Conservation (phyloP, 139 green algal genomes). For the Coccomyxa sp. region DNA sequence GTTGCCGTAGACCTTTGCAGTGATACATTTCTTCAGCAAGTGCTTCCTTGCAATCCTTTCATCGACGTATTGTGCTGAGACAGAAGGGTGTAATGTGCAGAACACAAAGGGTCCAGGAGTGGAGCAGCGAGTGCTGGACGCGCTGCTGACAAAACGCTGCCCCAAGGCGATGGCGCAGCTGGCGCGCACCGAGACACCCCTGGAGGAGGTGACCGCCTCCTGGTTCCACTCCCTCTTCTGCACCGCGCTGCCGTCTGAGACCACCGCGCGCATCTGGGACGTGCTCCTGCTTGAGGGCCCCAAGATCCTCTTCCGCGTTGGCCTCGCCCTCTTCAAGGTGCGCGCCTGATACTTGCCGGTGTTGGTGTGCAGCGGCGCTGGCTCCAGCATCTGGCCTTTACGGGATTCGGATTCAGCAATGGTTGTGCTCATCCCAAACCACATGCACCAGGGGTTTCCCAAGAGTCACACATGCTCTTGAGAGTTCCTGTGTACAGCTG, state of each 20-base stretch:
- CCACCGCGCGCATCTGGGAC: constrained; percentile 61
- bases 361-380: not conserved
- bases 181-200: not conserved
- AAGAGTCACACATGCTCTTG: not conserved
- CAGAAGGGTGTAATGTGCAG: not conserved
- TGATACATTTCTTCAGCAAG: too few species aligned
- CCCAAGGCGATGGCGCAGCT: constrained; percentile 15
- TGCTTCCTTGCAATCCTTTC: too few species aligned
- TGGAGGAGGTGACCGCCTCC: not conserved
- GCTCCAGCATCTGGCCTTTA: not conserved
- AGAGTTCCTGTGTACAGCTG: not conserved
- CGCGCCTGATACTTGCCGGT: not conserved
- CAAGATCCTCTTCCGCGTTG: constrained; percentile 77
- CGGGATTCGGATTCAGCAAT: not conserved
- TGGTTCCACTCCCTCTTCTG: constrained; percentile 22
- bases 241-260: constrained; percentile 22
- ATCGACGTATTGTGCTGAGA: too few species aligned
- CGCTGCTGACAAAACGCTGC: constrained; percentile 20
- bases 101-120: constrained; percentile 4
- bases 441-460: not conserved
- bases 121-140: constrained; percentile 32
- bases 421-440: not conserved
- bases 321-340: constrained; percentile 67
- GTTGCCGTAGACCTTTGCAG: too few species aligned
- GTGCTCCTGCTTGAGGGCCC: constrained; percentile 59